Conservation (phyloP, 805 yeast genomes). For the Hanseniaspora mollemarum region DNA sequence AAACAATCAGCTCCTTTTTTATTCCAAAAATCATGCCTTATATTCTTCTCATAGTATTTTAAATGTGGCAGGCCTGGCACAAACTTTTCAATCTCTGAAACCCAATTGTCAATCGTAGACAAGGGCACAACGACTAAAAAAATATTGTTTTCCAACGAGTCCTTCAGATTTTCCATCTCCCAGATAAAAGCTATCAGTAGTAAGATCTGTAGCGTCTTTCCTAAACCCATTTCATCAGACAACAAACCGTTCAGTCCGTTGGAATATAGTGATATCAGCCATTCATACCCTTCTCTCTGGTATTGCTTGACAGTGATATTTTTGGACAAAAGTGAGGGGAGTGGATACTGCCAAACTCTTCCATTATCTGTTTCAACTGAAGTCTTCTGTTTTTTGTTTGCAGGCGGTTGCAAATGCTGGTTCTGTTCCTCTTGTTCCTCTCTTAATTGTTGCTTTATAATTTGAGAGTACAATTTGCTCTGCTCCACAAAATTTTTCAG, state of each 20-base stretch:
- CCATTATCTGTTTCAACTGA: not conserved
- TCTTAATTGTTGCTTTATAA: slow-evolving; percentile 68
- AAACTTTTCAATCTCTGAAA: slow-evolving; percentile 54
- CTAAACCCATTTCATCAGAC: slow-evolving; percentile 97
- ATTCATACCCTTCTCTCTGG: slow-evolving; percentile 80
- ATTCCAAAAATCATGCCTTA: slow-evolving; percentile 29
- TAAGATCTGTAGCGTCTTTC: slow-evolving; percentile 84
- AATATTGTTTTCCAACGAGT: slow-evolving; percentile 42
- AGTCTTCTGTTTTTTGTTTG: slow-evolving; percentile 18
- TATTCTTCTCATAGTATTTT: slow-evolving; percentile 53
- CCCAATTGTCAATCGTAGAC: slow-evolving; percentile 82
- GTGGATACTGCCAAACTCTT: slow-evolving; percentile 26
- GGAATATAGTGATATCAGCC: slow-evolving; percentile 80
- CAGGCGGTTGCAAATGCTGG: slow-evolving; percentile 22
- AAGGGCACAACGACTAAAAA: slow-evolving; percentile 70
- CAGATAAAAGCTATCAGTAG: slow-evolving; percentile 62
- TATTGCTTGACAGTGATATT: slow-evolving; percentile 65
- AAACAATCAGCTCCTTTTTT: slow-evolving; percentile 6
- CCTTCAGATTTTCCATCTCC: slow-evolving; percentile 50
- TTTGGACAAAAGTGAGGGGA: slow-evolving; percentile 40
- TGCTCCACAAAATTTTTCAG: slow-evolving; percentile 69
- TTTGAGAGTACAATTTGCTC: slow-evolving; percentile 76
- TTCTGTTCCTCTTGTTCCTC: slow-evolving; percentile 31
- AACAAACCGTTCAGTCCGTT: slow-evolving; percentile 90
- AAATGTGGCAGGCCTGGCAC: slow-evolving; percentile 58